Evolutionary conservation across 2,329 filamentous ascomycete genomes (phyloP).

Genomic region (Ceratocystis huliohia): DNA sequence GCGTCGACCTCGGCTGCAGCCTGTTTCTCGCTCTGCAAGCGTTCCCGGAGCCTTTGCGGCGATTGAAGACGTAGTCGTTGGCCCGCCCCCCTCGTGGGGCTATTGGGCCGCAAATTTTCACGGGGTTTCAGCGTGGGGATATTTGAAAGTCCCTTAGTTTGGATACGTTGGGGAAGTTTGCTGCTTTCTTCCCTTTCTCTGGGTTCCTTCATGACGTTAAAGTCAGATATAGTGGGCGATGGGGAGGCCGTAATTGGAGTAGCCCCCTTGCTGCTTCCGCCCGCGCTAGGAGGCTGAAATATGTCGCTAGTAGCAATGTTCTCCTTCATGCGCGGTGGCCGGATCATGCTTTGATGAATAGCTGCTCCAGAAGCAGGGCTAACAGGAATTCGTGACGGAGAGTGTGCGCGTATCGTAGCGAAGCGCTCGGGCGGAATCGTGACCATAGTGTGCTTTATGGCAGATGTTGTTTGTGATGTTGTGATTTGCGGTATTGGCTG

Average conservation of each 20-base stretch:
- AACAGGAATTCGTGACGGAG: slow-evolving; percentile 40
- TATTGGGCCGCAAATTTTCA: slow-evolving; percentile 14
- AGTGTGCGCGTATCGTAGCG: slow-evolving; percentile 26
- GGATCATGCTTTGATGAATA: slow-evolving; percentile 24
- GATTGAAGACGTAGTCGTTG: slow-evolving; percentile 55
- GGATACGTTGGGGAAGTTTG: slow-evolving; percentile 24
- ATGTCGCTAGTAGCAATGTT: slow-evolving; percentile 28
- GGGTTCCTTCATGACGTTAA: slow-evolving; percentile 15
- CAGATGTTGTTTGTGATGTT: slow-evolving; percentile 17
- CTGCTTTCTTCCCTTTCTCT: slow-evolving; percentile 10
- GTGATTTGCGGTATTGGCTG: slow-evolving; percentile 16
- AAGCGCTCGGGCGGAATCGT: slow-evolving; percentile 20
- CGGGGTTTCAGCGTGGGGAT: slow-evolving; percentile 42
- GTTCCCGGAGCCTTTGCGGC: slow-evolving; percentile 66
- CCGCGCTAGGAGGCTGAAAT: slow-evolving; percentile 20
- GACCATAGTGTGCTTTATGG: slow-evolving; percentile 20
- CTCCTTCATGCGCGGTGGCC: slow-evolving; percentile 39
- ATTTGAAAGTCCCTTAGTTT: slow-evolving; percentile 40
- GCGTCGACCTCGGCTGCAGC: slow-evolving; percentile 58
- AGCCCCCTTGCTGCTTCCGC: slow-evolving; percentile 1
- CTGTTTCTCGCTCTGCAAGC: slow-evolving; percentile 69
- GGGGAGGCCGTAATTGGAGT: slow-evolving; percentile 17
- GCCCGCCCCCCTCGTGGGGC: slow-evolving; percentile 33
- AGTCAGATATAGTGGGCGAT: slow-evolving; percentile 21
- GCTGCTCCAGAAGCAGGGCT: slow-evolving; percentile 32